Evolutionary conservation across 2,329 filamentous ascomycete species (phyloP).

Genomic region (Magnaporthiopsis rhizophila): DNA sequence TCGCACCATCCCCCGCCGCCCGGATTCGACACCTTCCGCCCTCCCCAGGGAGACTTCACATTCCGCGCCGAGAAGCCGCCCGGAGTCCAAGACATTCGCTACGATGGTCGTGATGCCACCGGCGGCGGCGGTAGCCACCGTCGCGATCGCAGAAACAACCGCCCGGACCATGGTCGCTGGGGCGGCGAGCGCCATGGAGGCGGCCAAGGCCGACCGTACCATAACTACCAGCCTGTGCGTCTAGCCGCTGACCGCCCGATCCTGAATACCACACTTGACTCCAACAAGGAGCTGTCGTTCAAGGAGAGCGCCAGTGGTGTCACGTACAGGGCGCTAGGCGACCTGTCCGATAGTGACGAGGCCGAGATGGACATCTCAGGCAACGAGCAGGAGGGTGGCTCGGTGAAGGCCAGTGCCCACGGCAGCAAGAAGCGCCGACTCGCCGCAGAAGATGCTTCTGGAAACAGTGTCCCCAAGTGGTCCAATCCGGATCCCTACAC

Average conservation of each 20-base stretch:
- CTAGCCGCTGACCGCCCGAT: constrained; percentile 34
- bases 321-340: constrained; percentile 47
- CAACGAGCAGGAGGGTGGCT: constrained; percentile 28
- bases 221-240: constrained; percentile 2
- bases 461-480: constrained; percentile 61
- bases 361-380: constrained; percentile 58
- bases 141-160: constrained; percentile 6
- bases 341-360: constrained; percentile 56
- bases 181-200: background rate
- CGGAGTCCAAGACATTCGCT: constrained; percentile 31
- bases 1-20: constrained; percentile 7
- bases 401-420: background rate
- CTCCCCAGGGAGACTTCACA: constrained; percentile 44
- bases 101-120: background rate
- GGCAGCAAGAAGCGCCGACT: constrained; percentile 13
- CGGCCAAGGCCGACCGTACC: background rate
- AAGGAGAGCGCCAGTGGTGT: constrained; percentile 35
- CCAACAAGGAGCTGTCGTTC: constrained; percentile 30
- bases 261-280: constrained; percentile 33
- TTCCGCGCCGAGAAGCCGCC: constrained; percentile 46
- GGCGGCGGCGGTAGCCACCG: background rate
- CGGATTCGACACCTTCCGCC: constrained; percentile 12
- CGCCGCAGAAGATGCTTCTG: background rate
- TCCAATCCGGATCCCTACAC: constrained; percentile 96
- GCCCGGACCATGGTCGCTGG: background rate